These are phyloP conservation scores for Monosporozyma servazzii DNA, from an alignment of 805 yeast genomes.

Conservation along the genomic window DNA sequence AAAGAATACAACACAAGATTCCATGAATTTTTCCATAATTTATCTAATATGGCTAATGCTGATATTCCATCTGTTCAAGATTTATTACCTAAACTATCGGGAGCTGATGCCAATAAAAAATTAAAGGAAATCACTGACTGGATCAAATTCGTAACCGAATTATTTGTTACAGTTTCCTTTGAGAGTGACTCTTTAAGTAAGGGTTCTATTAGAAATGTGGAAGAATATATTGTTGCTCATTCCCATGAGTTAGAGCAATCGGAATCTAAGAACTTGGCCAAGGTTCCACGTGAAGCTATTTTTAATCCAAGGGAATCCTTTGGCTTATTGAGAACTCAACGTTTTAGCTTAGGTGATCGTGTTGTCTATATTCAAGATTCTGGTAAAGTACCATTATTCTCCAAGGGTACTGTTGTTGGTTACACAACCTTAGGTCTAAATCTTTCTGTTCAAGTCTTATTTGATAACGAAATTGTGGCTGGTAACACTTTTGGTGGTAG, in stretches of 20 bases:
- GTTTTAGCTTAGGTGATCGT: conserved; percentile 81
- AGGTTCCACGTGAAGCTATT: conserved; percentile 79
- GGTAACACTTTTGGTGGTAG: conserved; percentile 79
- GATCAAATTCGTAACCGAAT: conserved; percentile 43
- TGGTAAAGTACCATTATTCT: conserved; percentile 81
- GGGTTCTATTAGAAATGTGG: conserved; percentile 58
- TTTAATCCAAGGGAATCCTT: conserved; percentile 66
- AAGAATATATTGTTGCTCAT: conserved; percentile 43
- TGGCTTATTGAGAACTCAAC: conserved; percentile 63
- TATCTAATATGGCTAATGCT: conserved; percentile 21
- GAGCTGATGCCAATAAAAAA: conserved; percentile 21
- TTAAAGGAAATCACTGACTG: conserved; percentile 30
- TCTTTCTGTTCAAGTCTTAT: conserved; percentile 62
- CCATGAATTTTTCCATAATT: conserved; percentile 46
- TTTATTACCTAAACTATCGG: conserved; percentile 30
- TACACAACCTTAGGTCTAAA: conserved; percentile 50
- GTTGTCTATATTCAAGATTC: conserved; percentile 74
- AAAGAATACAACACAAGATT: conserved; percentile 52
- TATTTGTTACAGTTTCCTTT: conserved; percentile 55
- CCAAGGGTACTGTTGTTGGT: conserved; percentile 84
- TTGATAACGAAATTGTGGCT: conserved; percentile 74
- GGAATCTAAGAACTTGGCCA: conserved; percentile 51
- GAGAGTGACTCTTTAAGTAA: conserved; percentile 73
- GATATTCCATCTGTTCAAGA: conserved; percentile 26
- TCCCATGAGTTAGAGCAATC: conserved; percentile 37